A percentile compares a stretch with the other conserved stretches of the same genome.
Conservation (phyloP, 1,139 yeast genomes). For the Taphrina deformans region DNA sequence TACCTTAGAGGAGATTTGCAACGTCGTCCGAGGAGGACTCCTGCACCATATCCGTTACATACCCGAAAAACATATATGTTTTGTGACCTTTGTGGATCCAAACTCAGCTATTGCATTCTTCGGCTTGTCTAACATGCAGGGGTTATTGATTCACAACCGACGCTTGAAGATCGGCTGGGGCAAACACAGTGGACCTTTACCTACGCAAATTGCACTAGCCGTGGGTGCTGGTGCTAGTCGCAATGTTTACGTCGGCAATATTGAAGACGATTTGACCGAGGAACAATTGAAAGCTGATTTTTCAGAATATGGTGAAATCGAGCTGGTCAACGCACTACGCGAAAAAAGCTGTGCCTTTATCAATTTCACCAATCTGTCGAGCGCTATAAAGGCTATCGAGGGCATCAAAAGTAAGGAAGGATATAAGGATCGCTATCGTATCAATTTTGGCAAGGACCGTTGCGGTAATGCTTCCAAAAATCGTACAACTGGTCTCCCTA, state of each 20-base stretch:
- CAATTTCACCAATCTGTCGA: constrained; percentile 81
- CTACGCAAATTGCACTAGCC: constrained; percentile 76
- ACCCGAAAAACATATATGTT: constrained; percentile 82
- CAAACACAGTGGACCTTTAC: constrained; percentile 84
- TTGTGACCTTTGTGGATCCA: constrained; percentile 87
- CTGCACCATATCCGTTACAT: constrained; percentile 63
- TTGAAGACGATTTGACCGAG: constrained; percentile 58
- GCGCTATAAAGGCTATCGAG: constrained; percentile 82
- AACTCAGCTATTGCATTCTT: constrained; percentile 91
- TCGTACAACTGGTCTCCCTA: background rate
- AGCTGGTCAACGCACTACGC: constrained; percentile 80
- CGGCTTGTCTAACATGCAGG: constrained; percentile 82
- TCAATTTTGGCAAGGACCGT: constrained; percentile 89
- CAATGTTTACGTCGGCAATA: constrained; percentile 82
- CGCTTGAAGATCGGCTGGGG: constrained; percentile 95
- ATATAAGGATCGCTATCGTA: constrained; percentile 56
- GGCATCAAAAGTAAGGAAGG: constrained; percentile 55
- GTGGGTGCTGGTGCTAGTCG: constrained; percentile 94
- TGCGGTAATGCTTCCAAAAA: constrained; percentile 48
- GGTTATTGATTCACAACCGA: constrained; percentile 74
- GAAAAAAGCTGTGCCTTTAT: constrained; percentile 91
- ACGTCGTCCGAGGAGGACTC: constrained; percentile 88
- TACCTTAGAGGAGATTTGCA: constrained; percentile 87
- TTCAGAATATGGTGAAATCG: constrained; percentile 83
- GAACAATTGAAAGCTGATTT: constrained; percentile 70